Conservation (phyloP, 2,329 filamentous ascomycete genomes). For the Pseudogymnoascus sp. region DNA sequence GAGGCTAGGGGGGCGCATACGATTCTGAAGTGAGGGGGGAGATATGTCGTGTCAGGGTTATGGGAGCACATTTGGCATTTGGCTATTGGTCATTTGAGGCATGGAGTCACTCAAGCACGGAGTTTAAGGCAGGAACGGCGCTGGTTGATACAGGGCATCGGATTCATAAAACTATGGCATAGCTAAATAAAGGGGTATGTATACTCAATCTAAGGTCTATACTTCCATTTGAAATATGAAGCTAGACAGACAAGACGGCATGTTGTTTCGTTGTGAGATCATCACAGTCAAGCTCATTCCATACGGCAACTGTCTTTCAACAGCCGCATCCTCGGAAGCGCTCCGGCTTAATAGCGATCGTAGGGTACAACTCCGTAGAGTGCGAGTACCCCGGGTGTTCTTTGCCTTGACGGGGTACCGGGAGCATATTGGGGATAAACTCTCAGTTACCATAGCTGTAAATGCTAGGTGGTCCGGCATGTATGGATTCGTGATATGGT, state of each 20-base stretch:
- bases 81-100: background rate
- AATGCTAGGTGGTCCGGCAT: constrained; percentile 23
- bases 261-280: background rate
- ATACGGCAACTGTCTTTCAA: constrained; percentile 76
- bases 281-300: constrained; percentile 90
- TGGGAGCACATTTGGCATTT: constrained; percentile 1
- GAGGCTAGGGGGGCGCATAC: constrained; percentile 88
- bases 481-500: constrained; percentile 2
- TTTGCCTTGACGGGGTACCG: constrained; percentile 84
- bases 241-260: constrained; percentile 10
- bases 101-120: background rate
- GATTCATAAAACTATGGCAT: background rate
- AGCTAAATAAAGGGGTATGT: constrained; percentile 19
- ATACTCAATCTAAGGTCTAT: constrained; percentile 22
- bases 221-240: constrained; percentile 4
- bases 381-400: constrained; percentile 41
- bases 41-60: background rate
- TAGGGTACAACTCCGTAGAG: constrained; percentile 13
- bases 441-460: constrained; percentile 49
- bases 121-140: background rate
- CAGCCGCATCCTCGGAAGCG: constrained; percentile 72
- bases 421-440: constrained; percentile 55
- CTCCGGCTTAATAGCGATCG: constrained; percentile 99
- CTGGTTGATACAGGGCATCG: background rate
- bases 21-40: constrained; percentile 63